These are phyloP conservation scores for Rosa hybrid DNA, from an alignment of 331 rosid species.

Conservation along the genomic window DNA sequence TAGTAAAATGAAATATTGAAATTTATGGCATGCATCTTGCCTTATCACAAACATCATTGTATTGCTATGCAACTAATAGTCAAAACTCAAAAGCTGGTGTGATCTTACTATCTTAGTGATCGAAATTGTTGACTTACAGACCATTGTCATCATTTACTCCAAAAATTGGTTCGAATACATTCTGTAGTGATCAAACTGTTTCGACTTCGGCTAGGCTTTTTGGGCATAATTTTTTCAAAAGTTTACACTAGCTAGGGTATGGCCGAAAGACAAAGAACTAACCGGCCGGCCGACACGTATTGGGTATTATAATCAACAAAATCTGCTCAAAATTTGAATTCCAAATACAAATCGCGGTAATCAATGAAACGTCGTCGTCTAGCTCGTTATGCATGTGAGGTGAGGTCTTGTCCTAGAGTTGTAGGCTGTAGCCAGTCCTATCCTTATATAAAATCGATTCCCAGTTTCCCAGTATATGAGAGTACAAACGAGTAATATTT, in stretches of 20 bases:
- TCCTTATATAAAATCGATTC: background rate
- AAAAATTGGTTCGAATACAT: too few species aligned
- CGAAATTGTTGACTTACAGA: background rate
- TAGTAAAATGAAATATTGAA: too few species aligned
- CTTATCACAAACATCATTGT: too few species aligned
- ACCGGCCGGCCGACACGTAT: background rate
- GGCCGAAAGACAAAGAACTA: background rate
- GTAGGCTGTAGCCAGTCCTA: background rate
- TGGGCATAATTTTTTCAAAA: background rate
- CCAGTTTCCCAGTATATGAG: background rate
- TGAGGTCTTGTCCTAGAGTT: background rate
- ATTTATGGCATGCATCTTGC: too few species aligned
- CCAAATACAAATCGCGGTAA: background rate
- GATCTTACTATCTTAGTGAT: background rate
- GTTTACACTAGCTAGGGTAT: background rate
- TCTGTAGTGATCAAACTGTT: background rate
- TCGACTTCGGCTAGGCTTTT: background rate
- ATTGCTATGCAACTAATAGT: too few species aligned
- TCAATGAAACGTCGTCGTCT: background rate
- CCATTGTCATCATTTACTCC: background rate
- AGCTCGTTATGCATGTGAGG: background rate
- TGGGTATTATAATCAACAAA: too few species aligned
- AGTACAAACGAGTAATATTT: too few species aligned
- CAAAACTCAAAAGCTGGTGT: background rate
- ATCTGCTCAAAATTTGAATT: background rate